These are phyloP conservation scores for Phytophthora fragariae DNA, from an alignment of 352 stramenopile genomes.

Conservation along the genomic window DNA sequence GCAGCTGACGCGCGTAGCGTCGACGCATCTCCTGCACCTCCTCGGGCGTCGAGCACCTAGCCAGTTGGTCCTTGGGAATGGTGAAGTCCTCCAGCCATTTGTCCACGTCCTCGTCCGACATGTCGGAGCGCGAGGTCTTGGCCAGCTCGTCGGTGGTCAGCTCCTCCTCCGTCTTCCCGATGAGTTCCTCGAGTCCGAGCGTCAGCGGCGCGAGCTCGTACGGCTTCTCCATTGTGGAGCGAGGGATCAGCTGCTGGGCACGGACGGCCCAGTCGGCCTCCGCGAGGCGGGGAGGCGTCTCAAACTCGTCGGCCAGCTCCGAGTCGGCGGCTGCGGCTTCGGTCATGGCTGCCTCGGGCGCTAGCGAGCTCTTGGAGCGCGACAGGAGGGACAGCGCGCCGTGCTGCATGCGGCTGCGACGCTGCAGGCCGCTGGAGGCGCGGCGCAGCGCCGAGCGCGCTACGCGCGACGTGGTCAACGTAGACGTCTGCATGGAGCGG, in stretches of 20 bases:
- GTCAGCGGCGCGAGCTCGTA: conserved; percentile 42
- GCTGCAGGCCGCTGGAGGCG: conserved; percentile 5
- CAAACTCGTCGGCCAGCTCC: conserved; percentile 25
- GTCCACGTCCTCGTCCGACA: conserved; percentile 77
- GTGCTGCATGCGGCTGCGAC: conserved; percentile 11
- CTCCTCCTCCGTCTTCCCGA: conserved; percentile 22
- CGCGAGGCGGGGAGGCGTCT: conserved; percentile 32
- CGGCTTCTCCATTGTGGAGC: conserved; percentile 50
- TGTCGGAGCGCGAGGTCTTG: conserved; percentile 46
- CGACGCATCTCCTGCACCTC: conserved; percentile 67
- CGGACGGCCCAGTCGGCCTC: conserved; percentile 72
- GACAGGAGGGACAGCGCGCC: conserved; percentile 17
- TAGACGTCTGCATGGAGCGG: conserved; percentile 33
- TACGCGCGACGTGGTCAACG: conserved; percentile 31
- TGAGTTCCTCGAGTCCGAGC: conserved; percentile 31
- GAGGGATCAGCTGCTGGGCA: conserved; percentile 58
- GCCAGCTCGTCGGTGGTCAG: conserved; percentile 16
- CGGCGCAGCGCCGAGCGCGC: conserved; percentile 30
- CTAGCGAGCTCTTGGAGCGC: conserved; percentile 45
- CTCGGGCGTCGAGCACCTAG: conserved; percentile 52
- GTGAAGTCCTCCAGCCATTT: conserved; percentile 73
- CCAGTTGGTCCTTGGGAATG: conserved; percentile 59
- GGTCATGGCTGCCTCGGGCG: conserved; percentile 23
- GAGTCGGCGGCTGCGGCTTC: conserved; percentile 20
- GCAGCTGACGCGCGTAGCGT: conserved; percentile 78